Conservation (phyloP, 495 filamentous ascomycete species). For the Melanomma pulvis-pyrius region DNA sequence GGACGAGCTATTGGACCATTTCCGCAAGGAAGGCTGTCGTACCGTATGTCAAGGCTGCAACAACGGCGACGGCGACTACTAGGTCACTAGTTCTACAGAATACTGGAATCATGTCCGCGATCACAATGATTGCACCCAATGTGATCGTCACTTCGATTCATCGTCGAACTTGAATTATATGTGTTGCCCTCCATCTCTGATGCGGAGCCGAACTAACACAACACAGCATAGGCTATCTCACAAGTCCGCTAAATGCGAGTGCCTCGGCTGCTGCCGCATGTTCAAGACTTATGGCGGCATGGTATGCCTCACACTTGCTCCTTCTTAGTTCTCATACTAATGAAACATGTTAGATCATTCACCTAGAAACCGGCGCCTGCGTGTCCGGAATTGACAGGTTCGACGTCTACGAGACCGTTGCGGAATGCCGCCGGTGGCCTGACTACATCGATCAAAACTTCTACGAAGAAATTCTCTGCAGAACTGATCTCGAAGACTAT, state of each 20-base stretch:
- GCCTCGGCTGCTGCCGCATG: not conserved
- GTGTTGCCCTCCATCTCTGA: not conserved
- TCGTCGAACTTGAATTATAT: not conserved
- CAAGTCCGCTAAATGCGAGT: not conserved
- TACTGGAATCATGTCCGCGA: slow-evolving; percentile 14
- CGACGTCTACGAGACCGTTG: not conserved
- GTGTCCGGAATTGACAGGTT: not conserved
- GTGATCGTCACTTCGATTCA: slow-evolving; percentile 12
- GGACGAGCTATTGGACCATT: slow-evolving; percentile 9
- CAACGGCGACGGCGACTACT: not conserved
- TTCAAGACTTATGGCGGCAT: slow-evolving; percentile 21
- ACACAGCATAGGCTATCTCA: slow-evolving; percentile 10
- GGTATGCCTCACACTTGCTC: not conserved
- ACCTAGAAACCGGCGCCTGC: not conserved
- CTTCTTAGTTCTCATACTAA: too few species aligned
- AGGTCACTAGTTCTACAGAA: not conserved
- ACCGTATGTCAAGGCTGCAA: slow-evolving; percentile 12
- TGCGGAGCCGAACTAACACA: not conserved
- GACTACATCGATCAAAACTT: too few species aligned
- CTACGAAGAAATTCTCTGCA: too few species aligned
- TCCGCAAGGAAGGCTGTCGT: slow-evolving; percentile 4
- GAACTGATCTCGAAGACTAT: too few species aligned
- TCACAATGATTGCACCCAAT: slow-evolving; percentile 9
- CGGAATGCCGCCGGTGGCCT: too few species aligned
- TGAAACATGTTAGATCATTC: not conserved